Conservation (phyloP, 2,329 filamentous ascomycete genomes). For the Tolypocladium tropicale region DNA sequence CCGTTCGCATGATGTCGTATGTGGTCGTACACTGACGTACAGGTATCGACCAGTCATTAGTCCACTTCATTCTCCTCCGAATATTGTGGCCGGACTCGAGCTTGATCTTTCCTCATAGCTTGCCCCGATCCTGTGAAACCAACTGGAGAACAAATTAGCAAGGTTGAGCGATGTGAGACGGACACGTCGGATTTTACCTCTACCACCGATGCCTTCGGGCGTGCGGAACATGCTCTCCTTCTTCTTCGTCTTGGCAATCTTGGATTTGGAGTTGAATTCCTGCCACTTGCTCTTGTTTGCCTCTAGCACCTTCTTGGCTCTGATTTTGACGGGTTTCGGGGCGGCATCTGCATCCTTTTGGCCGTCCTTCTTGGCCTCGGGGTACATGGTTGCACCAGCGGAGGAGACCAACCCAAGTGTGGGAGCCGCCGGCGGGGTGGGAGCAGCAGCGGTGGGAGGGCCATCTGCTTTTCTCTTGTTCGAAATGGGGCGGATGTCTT, state of each 20-base stretch:
- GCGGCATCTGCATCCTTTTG: constrained; percentile 54
- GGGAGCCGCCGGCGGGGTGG: constrained; percentile 26
- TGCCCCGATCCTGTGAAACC: constrained; percentile 95
- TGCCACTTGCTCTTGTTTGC: constrained; percentile 91
- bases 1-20: background rate
- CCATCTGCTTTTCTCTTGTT: constrained; percentile 83
- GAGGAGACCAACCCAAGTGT: constrained; percentile 37
- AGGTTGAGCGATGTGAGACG: background rate
- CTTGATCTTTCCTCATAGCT: constrained; percentile 86
- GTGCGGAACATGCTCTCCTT: constrained; percentile 98
- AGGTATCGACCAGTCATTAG: constrained; percentile 26
- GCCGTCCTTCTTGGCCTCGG: constrained; percentile 50
- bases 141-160: constrained; percentile 42
- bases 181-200: constrained; percentile 49
- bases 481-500: constrained; percentile 73
- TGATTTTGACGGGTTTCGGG: constrained; percentile 77
- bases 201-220: constrained; percentile 72
- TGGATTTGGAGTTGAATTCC: constrained; percentile 74
- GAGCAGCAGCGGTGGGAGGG: constrained; percentile 42
- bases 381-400: constrained; percentile 46
- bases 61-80: constrained; percentile 66
- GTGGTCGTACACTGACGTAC: background rate
- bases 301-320: constrained; percentile 84
- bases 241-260: constrained; percentile 56
- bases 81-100: constrained; percentile 75